These are phyloP conservation scores for Penicillium sp. DNA, from an alignment of 2,329 filamentous ascomycete species.

Conservation along the genomic window DNA sequence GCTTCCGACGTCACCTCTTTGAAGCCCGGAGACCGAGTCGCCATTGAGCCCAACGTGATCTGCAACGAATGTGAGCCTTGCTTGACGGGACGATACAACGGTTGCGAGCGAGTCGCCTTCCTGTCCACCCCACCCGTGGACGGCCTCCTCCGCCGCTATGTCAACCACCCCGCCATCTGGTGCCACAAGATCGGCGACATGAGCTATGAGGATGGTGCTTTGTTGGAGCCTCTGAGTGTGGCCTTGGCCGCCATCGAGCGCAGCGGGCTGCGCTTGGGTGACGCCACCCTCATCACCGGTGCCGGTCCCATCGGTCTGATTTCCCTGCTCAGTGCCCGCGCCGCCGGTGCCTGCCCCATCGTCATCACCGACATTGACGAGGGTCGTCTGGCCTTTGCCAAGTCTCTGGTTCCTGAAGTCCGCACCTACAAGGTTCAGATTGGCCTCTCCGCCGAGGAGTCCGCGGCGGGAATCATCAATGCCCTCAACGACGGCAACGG, in stretches of 20 bases:
- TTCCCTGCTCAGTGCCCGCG: slow-evolving; percentile 74
- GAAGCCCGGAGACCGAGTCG: slow-evolving; percentile 82
- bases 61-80: slow-evolving; percentile 88
- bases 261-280: slow-evolving; percentile 72
- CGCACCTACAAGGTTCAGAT: slow-evolving; percentile 58
- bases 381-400: slow-evolving; percentile 75
- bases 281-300: slow-evolving; percentile 82
- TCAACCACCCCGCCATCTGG: slow-evolving; percentile 91
- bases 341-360: slow-evolving; percentile 82
- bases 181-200: slow-evolving; percentile 94
- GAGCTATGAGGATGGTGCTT: slow-evolving; percentile 82
- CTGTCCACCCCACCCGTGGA: slow-evolving; percentile 84
- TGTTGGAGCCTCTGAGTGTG: slow-evolving; percentile 86
- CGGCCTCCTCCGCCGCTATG: slow-evolving; percentile 81
- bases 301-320: slow-evolving; percentile 92
- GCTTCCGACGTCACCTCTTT: slow-evolving; percentile 66
- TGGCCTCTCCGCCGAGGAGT: slow-evolving; percentile 56
- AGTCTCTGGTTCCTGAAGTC: slow-evolving; percentile 71
- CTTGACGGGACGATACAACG: slow-evolving; percentile 89
- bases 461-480: slow-evolving; percentile 61
- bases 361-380: slow-evolving; percentile 94
- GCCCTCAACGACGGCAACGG: slow-evolving; percentile 53
- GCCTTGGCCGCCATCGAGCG: slow-evolving; percentile 83
- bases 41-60: slow-evolving; percentile 89
- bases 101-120: slow-evolving; percentile 80